Conservation (phyloP, 2,329 filamentous ascomycete species). For the Tolypocladium amazonense region DNA sequence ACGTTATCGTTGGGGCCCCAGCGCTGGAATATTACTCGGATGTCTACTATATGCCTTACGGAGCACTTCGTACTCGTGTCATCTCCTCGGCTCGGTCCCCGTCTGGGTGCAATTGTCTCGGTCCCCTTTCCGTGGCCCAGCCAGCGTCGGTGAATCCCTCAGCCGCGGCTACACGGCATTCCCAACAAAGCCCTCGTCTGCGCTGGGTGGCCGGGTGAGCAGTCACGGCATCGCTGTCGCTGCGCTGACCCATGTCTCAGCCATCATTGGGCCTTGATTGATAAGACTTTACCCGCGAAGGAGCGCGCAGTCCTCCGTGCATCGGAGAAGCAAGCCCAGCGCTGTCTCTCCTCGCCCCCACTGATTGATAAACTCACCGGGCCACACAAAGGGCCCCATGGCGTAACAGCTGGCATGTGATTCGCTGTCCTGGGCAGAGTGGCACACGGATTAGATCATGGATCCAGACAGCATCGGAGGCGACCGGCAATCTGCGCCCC, state of each 20-base stretch:
- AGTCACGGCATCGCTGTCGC: neutral
- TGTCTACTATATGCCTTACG: neutral
- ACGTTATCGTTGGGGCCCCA: neutral
- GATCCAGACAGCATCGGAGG: neutral
- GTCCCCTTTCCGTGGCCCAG: neutral
- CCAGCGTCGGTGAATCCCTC: neutral
- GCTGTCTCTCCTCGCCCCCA: neutral
- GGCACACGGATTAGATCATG: constrained; percentile 2
- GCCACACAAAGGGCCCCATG: neutral
- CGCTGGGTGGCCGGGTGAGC: neutral
- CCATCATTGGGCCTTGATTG: neutral
- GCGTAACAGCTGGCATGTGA: neutral
- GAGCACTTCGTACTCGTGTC: neutral
- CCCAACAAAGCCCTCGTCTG: neutral
- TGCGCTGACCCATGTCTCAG: neutral
- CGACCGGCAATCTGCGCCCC: neutral
- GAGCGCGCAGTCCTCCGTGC: neutral
- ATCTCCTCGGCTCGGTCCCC: neutral
- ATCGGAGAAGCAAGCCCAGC: neutral
- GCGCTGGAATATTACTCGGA: neutral
- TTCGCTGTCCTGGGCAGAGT: neutral
- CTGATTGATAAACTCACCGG: neutral
- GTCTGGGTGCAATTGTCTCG: neutral
- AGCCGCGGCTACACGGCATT: neutral
- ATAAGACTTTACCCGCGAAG: neutral